These are phyloP conservation scores for Allium cepa DNA, from an alignment of 106 monocot species.

Conservation along the genomic window DNA sequence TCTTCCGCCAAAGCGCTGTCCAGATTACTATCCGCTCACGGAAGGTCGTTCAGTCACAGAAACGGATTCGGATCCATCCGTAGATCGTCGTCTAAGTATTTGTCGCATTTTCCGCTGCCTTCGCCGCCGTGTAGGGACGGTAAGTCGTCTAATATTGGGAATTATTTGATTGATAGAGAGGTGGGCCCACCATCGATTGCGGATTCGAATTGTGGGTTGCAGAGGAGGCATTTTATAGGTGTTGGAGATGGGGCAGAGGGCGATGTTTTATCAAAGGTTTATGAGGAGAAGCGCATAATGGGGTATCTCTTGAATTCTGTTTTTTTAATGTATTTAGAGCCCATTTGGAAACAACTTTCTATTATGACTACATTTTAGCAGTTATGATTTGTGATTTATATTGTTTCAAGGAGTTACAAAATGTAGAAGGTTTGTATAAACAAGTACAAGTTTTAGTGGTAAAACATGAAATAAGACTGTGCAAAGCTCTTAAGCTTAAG, in stretches of 20 bases:
- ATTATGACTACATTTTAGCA: too few relatives aligned
- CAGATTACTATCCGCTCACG: constrained; percentile 3
- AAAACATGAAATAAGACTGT: too few relatives aligned
- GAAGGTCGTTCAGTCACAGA: neutral
- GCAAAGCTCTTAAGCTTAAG: too few relatives aligned
- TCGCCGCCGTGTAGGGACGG: neutral
- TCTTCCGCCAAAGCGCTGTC: constrained; percentile 12
- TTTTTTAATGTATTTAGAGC: neutral
- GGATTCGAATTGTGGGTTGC: constrained; percentile 9
- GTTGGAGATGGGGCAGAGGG: constrained; percentile 92
- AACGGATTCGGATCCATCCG: constrained; percentile 5
- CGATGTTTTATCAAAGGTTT: constrained; percentile 51
- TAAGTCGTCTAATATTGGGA: constrained; percentile 2
- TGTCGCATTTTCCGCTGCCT: too few relatives aligned
- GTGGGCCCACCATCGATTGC: neutral
- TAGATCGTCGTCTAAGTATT: neutral
- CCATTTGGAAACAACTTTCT: too few relatives aligned
- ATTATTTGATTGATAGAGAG: constrained; percentile 3
- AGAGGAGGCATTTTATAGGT: constrained; percentile 64
- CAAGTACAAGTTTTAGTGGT: too few relatives aligned
- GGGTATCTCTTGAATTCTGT: constrained; percentile 35
- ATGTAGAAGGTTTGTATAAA: too few relatives aligned
- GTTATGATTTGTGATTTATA: too few relatives aligned
- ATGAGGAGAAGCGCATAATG: constrained; percentile 68
- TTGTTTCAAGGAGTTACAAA: too few relatives aligned